These are phyloP conservation scores for Epicoccum nigrum DNA, from an alignment of 2,329 filamentous ascomycete species.

Conservation along the genomic window DNA sequence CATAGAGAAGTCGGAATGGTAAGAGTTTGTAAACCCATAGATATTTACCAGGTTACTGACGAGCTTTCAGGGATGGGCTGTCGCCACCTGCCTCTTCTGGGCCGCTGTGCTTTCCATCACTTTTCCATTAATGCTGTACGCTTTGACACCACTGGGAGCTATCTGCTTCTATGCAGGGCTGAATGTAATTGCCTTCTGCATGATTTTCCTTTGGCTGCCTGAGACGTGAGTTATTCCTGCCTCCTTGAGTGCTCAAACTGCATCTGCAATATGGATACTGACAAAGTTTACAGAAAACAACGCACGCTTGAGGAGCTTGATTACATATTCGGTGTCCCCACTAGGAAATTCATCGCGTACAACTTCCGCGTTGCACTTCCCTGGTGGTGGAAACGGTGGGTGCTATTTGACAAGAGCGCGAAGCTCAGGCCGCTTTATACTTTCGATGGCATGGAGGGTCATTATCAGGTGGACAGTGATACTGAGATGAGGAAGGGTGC, in stretches of 20 bases:
- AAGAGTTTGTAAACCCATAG: neutral
- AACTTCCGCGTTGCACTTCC: constrained; percentile 43
- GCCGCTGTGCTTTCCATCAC: constrained; percentile 66
- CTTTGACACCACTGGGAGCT: constrained; percentile 59
- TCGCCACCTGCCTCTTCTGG: constrained; percentile 69
- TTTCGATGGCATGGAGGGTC: constrained; percentile 26
- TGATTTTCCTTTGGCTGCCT: constrained; percentile 54
- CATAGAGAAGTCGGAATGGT: constrained; percentile 58
- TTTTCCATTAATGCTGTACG: constrained; percentile 63
- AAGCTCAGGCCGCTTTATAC: constrained; percentile 36
- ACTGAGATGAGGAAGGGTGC: neutral
- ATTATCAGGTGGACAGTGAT: neutral
- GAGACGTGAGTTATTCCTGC: constrained; percentile 18
- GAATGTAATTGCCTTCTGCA: constrained; percentile 65
- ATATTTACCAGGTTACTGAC: neutral
- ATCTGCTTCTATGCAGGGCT: constrained; percentile 68
- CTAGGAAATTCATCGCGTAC: constrained; percentile 48
- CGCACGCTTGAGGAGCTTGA: constrained; percentile 57
- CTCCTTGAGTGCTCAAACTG: neutral
- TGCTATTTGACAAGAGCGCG: constrained; percentile 41
- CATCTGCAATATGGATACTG: neutral
- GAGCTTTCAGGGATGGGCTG: constrained; percentile 56
- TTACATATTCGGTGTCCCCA: constrained; percentile 58
- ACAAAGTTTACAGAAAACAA: constrained; percentile 43
- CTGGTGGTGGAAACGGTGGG: constrained; percentile 53